Percentiles rank a stretch among this genome's conserved stretches.
Evolutionary conservation across 371 early-diverging fungal species (phyloP).

Genomic region (Mucor ambiguus): DNA sequence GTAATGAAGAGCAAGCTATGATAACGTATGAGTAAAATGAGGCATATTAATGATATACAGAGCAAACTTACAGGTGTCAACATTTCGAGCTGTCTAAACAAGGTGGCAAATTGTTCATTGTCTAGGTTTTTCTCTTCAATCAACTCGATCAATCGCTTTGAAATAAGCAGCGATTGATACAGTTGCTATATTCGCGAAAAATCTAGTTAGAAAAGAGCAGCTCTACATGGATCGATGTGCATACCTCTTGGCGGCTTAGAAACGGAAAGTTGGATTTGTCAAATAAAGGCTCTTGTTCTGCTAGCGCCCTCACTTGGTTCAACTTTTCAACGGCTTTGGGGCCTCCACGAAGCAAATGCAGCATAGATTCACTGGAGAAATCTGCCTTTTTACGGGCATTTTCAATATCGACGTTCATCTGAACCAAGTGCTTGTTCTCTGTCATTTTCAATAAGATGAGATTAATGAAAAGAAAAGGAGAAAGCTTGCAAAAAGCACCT

Average conservation of each 20-base stretch:
- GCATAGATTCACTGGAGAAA: slow-evolving; percentile 43
- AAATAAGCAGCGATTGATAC: slow-evolving; percentile 27
- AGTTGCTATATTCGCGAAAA: slow-evolving; percentile 31
- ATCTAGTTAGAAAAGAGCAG: background rate
- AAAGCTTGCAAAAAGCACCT: background rate
- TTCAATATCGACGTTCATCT: slow-evolving; percentile 47
- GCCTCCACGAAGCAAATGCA: slow-evolving; percentile 45
- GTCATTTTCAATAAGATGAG: slow-evolving; percentile 19
- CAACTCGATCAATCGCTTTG: slow-evolving; percentile 39
- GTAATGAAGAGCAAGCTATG: slow-evolving; percentile 53
- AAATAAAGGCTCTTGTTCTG: slow-evolving; percentile 53
- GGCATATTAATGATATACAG: background rate
- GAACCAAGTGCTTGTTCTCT: slow-evolving; percentile 34
- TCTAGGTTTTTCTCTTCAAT: slow-evolving; percentile 42
- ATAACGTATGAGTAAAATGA: background rate
- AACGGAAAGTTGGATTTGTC: slow-evolving; percentile 34
- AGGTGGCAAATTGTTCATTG: slow-evolving; percentile 30
- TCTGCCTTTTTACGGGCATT: slow-evolving; percentile 50
- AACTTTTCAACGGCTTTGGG: slow-evolving; percentile 30
- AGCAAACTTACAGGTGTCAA: slow-evolving; percentile 44
- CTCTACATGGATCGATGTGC: background rate
- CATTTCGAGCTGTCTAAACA: slow-evolving; percentile 40
- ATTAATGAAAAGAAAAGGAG: background rate
- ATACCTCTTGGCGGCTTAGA: slow-evolving; percentile 45
- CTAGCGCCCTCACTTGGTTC: slow-evolving; percentile 34